Conservation (phyloP, 140 eudicot species). For the Cichorium intybus region DNA sequence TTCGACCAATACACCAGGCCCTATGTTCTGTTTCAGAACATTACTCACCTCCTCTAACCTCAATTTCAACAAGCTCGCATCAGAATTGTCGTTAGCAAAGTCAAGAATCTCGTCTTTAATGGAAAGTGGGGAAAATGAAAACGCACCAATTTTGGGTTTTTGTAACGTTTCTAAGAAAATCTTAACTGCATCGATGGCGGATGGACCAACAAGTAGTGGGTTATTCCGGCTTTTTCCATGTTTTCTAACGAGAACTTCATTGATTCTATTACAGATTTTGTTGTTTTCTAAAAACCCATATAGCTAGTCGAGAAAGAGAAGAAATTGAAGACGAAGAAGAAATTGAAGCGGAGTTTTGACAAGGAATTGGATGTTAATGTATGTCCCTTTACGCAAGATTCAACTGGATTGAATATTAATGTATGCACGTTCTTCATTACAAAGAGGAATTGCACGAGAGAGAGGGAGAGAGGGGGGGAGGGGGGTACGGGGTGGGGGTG, state of each 20-base stretch:
- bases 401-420: too few species aligned
- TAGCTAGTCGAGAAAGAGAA: too few species aligned
- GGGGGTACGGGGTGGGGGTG: too few species aligned
- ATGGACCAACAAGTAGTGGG: constrained; percentile 72
- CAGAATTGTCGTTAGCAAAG: constrained; percentile 48
- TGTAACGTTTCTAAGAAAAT: constrained; percentile 53
- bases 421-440: too few species aligned
- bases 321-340: too few species aligned
- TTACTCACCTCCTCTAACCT: constrained; percentile 57
- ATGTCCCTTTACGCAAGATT: too few species aligned
- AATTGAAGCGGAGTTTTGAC: too few species aligned
- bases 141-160: constrained; percentile 25
- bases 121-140: constrained; percentile 35
- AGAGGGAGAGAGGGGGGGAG: too few species aligned
- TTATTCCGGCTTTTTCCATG: constrained; percentile 40
- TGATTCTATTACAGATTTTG: constrained; percentile 49
- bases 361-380: too few species aligned
- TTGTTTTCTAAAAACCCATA: constrained; percentile 41
- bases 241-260: constrained; percentile 59
- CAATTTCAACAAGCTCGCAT: constrained; percentile 42
- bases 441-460: too few species aligned
- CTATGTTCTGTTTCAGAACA: constrained; percentile 38
- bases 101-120: constrained; percentile 45
- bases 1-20: constrained; percentile 54
- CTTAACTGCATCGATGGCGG: constrained; percentile 46